phyloP scores from a whole-genome alignment of 2,329 filamentous ascomycete genomes.

The Sporothrix mexicana region DNA sequence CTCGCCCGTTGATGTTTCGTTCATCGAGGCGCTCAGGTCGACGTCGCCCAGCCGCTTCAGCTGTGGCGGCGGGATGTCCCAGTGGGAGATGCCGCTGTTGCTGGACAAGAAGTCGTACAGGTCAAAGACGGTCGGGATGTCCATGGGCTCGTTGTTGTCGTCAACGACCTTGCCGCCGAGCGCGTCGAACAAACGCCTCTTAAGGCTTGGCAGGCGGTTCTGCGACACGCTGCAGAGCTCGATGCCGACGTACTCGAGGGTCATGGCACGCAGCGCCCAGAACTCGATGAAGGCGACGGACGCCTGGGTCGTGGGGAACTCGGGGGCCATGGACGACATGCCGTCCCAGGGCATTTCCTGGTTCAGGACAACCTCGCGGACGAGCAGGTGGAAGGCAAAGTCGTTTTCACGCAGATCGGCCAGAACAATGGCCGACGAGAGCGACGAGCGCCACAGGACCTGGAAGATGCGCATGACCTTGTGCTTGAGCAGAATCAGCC shows the following conservation, averaged over 20 bases:
- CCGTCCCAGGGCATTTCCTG: conserved; percentile 77
- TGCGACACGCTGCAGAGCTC: conserved; percentile 81
- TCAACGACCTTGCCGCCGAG: conserved; percentile 77
- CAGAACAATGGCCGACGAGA: conserved; percentile 77
- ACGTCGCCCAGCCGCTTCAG: conserved; percentile 68
- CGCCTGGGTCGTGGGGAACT: conserved; percentile 72
- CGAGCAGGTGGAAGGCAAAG: conserved; percentile 77
- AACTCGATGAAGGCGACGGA: conserved; percentile 77
- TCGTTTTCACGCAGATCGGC: conserved; percentile 79
- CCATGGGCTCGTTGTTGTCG: conserved; percentile 69
- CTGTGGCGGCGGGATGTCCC: conserved; percentile 57
- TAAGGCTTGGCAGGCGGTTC: conserved; percentile 71
- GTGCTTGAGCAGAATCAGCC: conserved; percentile 72
- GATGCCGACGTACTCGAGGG: conserved; percentile 82
- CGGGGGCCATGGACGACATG: conserved; percentile 60
- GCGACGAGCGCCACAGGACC: conserved; percentile 80
- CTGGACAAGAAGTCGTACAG: conserved; percentile 83
- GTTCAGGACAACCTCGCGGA: conserved; percentile 73
- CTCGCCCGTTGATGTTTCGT: conserved; percentile 60
- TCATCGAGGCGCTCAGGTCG: conserved; percentile 69
- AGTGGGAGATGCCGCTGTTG: conserved; percentile 57
- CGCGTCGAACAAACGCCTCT: conserved; percentile 70
- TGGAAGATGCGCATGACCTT: conserved; percentile 75
- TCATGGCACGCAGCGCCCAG: conserved; percentile 74
- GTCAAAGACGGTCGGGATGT: conserved; percentile 81